Percentiles rank a stretch among this genome's conserved stretches.
phyloP scores from a whole-genome alignment of 768 basidiomycete genomes.

The Tremella yokohamensis region DNA sequence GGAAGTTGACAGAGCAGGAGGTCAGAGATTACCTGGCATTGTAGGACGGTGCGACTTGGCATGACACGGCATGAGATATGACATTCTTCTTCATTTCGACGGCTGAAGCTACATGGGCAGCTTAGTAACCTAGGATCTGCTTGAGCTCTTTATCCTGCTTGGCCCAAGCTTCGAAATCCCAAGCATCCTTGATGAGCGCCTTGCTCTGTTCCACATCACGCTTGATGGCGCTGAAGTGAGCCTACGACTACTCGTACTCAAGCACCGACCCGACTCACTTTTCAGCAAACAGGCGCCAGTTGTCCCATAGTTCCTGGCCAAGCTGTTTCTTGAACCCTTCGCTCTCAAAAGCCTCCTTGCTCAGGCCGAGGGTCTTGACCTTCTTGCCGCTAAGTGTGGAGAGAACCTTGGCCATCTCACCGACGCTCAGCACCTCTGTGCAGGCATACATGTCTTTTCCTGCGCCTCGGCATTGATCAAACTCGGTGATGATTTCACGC shows the following conservation, averaged over 20 bases:
- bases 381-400: slow-evolving; percentile 13
- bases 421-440: slow-evolving; percentile 5
- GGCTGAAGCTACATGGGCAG: too few species aligned
- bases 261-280: too few species aligned
- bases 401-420: slow-evolving; percentile 16
- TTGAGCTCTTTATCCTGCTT: too few species aligned
- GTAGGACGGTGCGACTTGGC: slow-evolving; percentile 18
- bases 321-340: slow-evolving; percentile 10
- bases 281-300: slow-evolving; percentile 7
- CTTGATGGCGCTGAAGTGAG: not conserved
- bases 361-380: slow-evolving; percentile 15
- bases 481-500: slow-evolving; percentile 12
- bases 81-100: too few species aligned
- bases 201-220: not conserved
- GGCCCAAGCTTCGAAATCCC: not conserved
- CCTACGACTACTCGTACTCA: too few species aligned
- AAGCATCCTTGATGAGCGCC: not conserved
- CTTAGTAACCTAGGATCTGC: too few species aligned
- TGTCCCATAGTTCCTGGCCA: slow-evolving; percentile 17
- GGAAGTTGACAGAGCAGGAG: slow-evolving; percentile 94
- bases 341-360: slow-evolving; percentile 14
- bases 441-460: slow-evolving; percentile 22
- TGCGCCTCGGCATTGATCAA: slow-evolving; percentile 3
- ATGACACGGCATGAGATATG: too few species aligned
- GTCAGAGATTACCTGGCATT: slow-evolving; percentile 82